Percentiles rank a stretch among this genome's conserved stretches.
These are phyloP conservation scores for Ilex aquifolium DNA, from an alignment of 257 asterid species.

Conservation along the genomic window DNA sequence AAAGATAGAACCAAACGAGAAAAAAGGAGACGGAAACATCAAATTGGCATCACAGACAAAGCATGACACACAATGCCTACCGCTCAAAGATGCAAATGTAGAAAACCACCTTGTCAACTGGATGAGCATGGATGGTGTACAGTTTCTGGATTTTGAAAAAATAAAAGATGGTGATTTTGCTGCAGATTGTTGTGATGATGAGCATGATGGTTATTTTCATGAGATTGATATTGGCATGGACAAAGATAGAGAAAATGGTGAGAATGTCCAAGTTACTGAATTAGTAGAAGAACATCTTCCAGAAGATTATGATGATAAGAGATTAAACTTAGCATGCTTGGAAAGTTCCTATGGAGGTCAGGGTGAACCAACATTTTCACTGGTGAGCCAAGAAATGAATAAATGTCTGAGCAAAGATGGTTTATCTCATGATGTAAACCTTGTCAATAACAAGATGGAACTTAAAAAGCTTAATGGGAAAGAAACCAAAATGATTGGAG, in stretches of 20 bases:
- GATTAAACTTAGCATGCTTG: background rate
- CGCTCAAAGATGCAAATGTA: no score
- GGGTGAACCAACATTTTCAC: background rate
- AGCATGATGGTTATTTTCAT: background rate
- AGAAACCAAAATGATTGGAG: background rate
- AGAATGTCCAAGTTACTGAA: background rate
- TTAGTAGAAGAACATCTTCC: background rate
- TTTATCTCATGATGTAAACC: background rate
- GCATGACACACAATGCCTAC: background rate
- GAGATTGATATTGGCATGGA: background rate
- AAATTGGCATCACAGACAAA: conserved; percentile 5
- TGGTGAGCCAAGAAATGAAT: background rate
- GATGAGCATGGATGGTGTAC: conserved; percentile 19
- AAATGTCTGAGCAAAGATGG: background rate
- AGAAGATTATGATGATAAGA: background rate
- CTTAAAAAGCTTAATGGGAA: background rate
- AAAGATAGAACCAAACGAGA: conserved; percentile 1
- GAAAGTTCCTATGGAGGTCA: background rate
- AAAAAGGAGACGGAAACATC: background rate
- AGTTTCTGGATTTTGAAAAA: conserved; percentile 6
- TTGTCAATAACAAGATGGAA: background rate
- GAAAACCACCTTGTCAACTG: background rate
- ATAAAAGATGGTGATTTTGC: conserved; percentile 5
- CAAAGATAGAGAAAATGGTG: background rate
- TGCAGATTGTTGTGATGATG: conserved; percentile 4